Base-by-base conservation (phyloP, 805 yeast species). In the Wickerhamomyces ciferrii region DNA sequence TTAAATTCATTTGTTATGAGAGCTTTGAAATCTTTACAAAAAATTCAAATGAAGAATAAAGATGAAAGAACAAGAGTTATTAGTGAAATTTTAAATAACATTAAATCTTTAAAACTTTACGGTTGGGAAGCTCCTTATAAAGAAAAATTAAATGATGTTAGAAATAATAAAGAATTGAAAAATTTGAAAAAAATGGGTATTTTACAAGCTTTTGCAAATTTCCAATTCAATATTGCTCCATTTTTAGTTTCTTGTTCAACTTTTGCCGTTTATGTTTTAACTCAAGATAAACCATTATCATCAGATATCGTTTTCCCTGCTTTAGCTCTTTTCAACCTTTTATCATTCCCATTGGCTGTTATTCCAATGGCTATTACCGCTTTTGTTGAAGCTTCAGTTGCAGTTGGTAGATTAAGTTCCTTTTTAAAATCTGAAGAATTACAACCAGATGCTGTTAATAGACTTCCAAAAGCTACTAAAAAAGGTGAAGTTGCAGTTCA, bases 291-390 rank as follows among this genome's bases (percentile, higher is more conserved):
- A 43, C 90, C 96, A 31, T 75, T 94, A 59, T 77, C 92, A 1
- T 86, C 97, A 1, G 98, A 94, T 55, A 74, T 91, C 51, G 97
- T 94, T 6, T 87, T 92, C 72, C 90, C 97, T 25, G 96, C 97
- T 3, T 73, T 89, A 47, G 76, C 97, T 8, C 73, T 91, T 44
- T 94, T 92, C 74, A 94, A 92, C 64, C 71, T 94, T 61, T 75
- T 94, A 49, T 76, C 86, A 0, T 94, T 94, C 79, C 99, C 99
- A 40, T 74, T 94, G 52, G 91, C 95, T 11, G 88, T 89, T 36
- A 76, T 94, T 52, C 99, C 99, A 39, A 87, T 82, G 79, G 91
- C 92, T 15, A 81, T 94, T 51, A 84, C 96, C 17, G 74, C 87
- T 41, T 68, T 89, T 43, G 84, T 95, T 50, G 99, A 94, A 65